Conservation (phyloP, 75 land plant species). For the Sequoia sempervirens region DNA sequence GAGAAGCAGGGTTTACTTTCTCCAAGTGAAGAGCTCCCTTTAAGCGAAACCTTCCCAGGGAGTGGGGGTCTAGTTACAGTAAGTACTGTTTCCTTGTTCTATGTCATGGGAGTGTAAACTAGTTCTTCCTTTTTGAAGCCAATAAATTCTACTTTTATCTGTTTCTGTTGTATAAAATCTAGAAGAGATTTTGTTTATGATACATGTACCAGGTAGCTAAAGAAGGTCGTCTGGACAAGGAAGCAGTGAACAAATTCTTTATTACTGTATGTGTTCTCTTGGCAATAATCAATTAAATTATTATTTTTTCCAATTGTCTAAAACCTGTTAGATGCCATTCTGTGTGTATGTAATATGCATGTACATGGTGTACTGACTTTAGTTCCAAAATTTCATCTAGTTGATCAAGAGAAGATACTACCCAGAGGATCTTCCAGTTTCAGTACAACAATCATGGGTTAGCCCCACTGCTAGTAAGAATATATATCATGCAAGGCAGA, state of each 20-base stretch:
- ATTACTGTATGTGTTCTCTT: conserved; percentile 40
- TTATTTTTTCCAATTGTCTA: neutral
- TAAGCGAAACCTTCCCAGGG: conserved; percentile 73
- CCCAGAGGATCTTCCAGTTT: conserved; percentile 55
- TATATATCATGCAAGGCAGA: conserved; percentile 28
- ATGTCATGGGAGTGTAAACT: too few relatives aligned
- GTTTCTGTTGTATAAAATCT: neutral
- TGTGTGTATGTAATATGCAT: neutral
- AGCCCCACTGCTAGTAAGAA: conserved; percentile 24
- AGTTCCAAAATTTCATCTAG: conserved; percentile 20
- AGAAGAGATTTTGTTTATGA: neutral
- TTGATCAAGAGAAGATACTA: conserved; percentile 77
- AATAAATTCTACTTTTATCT: conserved; percentile 4
- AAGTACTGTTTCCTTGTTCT: conserved; percentile 15
- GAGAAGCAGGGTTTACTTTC: conserved; percentile 91
- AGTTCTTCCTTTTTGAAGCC: neutral
- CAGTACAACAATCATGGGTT: conserved; percentile 48
- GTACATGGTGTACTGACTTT: neutral
- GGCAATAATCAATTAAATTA: neutral
- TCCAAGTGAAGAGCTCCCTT: conserved; percentile 74
- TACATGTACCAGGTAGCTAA: conserved; percentile 57
- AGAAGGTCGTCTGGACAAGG: conserved; percentile 76
- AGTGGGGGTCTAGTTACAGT: conserved; percentile 63
- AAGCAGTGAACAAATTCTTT: conserved; percentile 77
- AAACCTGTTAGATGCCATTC: neutral